Conservation (phyloP, 2,329 filamentous ascomycete species). For the Aspergillus uvarum region DNA sequence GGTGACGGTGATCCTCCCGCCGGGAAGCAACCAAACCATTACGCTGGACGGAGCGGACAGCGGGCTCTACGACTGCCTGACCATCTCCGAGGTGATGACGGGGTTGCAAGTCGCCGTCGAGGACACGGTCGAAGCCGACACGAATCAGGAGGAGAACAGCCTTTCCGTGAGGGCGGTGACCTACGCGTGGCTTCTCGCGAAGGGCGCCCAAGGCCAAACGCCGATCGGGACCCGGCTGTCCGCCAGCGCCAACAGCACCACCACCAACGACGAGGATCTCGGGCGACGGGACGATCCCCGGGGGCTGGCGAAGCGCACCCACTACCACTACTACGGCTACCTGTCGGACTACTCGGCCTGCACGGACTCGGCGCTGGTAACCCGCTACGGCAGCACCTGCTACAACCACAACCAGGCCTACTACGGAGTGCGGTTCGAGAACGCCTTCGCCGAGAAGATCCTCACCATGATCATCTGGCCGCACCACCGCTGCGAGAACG, state of each 20-base stretch:
- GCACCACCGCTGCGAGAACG: not conserved
- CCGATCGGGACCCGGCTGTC: not conserved
- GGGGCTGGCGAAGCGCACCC: not conserved
- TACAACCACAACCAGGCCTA: not conserved
- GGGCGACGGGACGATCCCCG: not conserved
- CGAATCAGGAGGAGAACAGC: not conserved
- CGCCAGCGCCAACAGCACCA: not conserved
- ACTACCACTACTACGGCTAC: slow-evolving; percentile 1
- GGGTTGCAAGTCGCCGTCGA: not conserved
- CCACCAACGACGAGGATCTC: not conserved
- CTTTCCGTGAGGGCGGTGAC: not conserved
- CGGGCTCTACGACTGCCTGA: not conserved
- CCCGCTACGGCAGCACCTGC: not conserved
- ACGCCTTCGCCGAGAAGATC: not conserved
- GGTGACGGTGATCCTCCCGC: not conserved
- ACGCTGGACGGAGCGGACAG: not conserved
- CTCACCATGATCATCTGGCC: not conserved
- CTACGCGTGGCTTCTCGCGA: not conserved
- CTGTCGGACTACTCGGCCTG: not conserved
- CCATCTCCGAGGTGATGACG: not conserved
- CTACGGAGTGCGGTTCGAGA: not conserved
- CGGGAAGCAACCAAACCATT: not conserved
- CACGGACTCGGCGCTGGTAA: not conserved
- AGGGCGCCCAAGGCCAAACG: not conserved
- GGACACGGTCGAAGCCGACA: not conserved